These are phyloP conservation scores for Escovopsis sp. DNA, from an alignment of 2,329 filamentous ascomycete genomes.

Conservation along the genomic window DNA sequence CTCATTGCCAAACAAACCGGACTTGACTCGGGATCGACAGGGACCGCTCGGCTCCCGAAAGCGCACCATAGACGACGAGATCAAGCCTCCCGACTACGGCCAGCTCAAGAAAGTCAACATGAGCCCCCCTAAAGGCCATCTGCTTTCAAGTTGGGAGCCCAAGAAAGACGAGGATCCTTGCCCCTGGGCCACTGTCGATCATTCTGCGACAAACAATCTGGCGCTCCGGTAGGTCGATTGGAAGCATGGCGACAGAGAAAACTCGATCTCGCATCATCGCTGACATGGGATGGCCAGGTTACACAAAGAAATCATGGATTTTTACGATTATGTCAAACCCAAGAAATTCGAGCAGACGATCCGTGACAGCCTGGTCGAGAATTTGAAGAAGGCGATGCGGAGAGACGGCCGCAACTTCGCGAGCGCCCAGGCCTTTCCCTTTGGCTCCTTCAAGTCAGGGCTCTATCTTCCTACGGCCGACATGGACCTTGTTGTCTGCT, in stretches of 20 bases:
- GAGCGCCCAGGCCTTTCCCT: conserved; percentile 53
- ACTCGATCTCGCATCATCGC: not conserved
- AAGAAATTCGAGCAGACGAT: conserved; percentile 62
- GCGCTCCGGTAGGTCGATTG: conserved; percentile 35
- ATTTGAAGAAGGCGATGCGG: conserved; percentile 47
- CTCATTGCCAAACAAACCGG: conserved; percentile 5
- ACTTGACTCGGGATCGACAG: conserved; percentile 16
- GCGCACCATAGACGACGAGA: conserved; percentile 55
- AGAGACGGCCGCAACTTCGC: conserved; percentile 33
- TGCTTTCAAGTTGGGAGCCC: conserved; percentile 39
- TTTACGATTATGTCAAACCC: conserved; percentile 73
- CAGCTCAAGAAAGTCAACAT: conserved; percentile 35
- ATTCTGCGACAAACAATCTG: conserved; percentile 37
- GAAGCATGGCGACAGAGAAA: not conserved
- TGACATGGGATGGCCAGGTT: conserved; percentile 34
- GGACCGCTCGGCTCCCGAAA: conserved; percentile 52
- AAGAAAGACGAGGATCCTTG: conserved; percentile 26
- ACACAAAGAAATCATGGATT: conserved; percentile 81
- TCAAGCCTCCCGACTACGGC: conserved; percentile 42
- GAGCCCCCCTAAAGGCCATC: conserved; percentile 32
- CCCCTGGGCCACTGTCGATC: conserved; percentile 50
- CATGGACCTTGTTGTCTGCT: conserved; percentile 81
- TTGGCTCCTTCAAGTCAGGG: conserved; percentile 89
- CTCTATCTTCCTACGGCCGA: conserved; percentile 61
- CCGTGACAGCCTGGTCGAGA: conserved; percentile 55